Percentiles rank a stretch among this genome's conserved stretches.
These are phyloP conservation scores for Aspergillus bridgeri DNA, from an alignment of 495 filamentous ascomycete genomes.

Conservation along the genomic window DNA sequence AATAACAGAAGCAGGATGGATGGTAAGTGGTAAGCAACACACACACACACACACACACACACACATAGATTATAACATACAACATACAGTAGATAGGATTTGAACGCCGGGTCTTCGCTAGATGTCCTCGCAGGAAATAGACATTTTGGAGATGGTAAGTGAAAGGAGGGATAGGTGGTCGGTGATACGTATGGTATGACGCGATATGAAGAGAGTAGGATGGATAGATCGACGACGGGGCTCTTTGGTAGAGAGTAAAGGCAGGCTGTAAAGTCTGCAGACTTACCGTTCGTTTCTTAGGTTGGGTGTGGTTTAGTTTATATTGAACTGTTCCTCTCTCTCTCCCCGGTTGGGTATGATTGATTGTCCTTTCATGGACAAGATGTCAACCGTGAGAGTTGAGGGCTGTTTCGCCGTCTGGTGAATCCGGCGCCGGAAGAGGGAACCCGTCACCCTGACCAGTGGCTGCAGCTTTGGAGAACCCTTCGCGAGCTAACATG, in stretches of 20 bases:
- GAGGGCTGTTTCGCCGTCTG: constrained; percentile 21
- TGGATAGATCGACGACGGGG: no score
- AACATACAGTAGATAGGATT: no score
- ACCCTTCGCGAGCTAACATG: constrained; percentile 75
- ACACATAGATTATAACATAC: background rate
- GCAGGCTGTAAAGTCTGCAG: no score
- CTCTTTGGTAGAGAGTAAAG: no score
- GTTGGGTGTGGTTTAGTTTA: background rate
- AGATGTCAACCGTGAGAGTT: background rate
- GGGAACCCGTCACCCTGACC: constrained; percentile 45
- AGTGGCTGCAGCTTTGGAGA: constrained; percentile 48
- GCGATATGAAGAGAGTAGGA: background rate
- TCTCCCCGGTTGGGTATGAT: background rate
- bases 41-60: background rate
- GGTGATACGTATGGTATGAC: background rate
- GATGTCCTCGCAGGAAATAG: background rate
- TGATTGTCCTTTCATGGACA: background rate
- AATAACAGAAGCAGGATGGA: no score
- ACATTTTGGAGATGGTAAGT: background rate
- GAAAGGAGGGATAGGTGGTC: background rate
- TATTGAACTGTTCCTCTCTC: no score
- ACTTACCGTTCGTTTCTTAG: background rate
- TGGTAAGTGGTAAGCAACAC: no score
- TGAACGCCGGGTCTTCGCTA: background rate
- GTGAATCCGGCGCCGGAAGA: constrained; percentile 34